Evolutionary conservation across 257 asterid species (phyloP), one percentile per base, ranked within the genome.

Genomic region (Penstemon barbatus): DNA sequence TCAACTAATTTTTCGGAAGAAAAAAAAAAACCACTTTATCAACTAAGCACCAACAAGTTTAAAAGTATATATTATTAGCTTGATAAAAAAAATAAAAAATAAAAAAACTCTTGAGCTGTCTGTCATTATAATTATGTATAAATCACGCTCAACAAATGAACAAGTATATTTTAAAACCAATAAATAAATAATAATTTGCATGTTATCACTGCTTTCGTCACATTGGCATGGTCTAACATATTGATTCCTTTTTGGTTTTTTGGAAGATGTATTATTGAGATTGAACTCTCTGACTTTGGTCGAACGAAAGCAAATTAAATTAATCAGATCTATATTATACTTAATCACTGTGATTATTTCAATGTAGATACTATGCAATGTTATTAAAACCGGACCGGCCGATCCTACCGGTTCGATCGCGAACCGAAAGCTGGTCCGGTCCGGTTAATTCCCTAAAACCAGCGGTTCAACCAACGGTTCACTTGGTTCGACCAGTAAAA

Each of bases 161-260:
- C 3, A 61, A 42, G 13, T 4, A 46, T 38, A 38, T 7, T 46
- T 46, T 7, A 11, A n/a, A 13, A 45, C 40, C 33, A 69, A 60
- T 37, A 3, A 2, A 8, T 42, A 37, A 50, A 40, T 42, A 15
- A 25, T 25, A 25, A 25, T 25, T 25, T 63, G 46, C 19, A 12
- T 61, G 19, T 36, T 64, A 69, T 75, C 76, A 70, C 6, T 60
- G 80, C 73, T 71, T 76, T 46, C 74, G 68, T 71, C 81, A 66
- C 53, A 18, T 57, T 63, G 15, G 15, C 40, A 54, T 55, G 71
- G 38, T 37, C 41, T 13, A 0, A 33, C 6, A 65, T 42, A 15
- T 43, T 18, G 46, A 49, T 49, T 49, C 19, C 19, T n/a, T 53
- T 66, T n/a, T 51, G 4, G 4, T 49, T 46, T 57, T 73, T 7